A percentile compares a stretch with the other conserved stretches of the same genome.
Evolutionary conservation across 805 yeast genomes (phyloP).

Genomic region (Saccharomycopsis guyanensis): DNA sequence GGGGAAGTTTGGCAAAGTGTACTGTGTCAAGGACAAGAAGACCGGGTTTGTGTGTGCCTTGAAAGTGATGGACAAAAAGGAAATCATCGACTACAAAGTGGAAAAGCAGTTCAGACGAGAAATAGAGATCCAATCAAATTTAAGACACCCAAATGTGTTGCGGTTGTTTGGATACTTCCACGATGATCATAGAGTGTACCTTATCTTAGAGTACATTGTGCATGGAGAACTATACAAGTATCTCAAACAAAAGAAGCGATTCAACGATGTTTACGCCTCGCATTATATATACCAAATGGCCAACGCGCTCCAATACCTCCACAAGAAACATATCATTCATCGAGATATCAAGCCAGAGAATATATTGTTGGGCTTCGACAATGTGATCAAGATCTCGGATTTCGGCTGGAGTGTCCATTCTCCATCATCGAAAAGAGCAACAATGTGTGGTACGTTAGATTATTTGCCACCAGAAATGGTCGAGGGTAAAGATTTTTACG

Average conservation of each 20-base stretch:
- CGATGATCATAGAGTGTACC: constrained; percentile 72
- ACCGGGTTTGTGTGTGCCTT: constrained; percentile 82
- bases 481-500: constrained; percentile 65
- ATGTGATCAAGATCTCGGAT: constrained; percentile 78
- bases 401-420: constrained; percentile 93
- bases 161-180: constrained; percentile 79
- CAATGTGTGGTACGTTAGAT: constrained; percentile 93
- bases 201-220: constrained; percentile 77
- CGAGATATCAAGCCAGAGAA: constrained; percentile 95
- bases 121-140: constrained; percentile 77
- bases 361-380: constrained; percentile 67
- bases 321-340: constrained; percentile 74
- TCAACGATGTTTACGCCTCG: constrained; percentile 68
- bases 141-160: constrained; percentile 75
- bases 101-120: constrained; percentile 85
- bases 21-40: constrained; percentile 69
- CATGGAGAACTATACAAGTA: constrained; percentile 81
- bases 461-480: constrained; percentile 95
- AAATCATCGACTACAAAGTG: constrained; percentile 62
- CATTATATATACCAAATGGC: constrained; percentile 79
- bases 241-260: constrained; percentile 54
- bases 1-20: constrained; percentile 90
- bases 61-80: constrained; percentile 86
- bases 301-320: constrained; percentile 69
- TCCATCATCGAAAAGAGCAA: constrained; percentile 51